phyloP scores from a whole-genome alignment of 78 protist species.

The Chrysochromulina parva region DNA sequence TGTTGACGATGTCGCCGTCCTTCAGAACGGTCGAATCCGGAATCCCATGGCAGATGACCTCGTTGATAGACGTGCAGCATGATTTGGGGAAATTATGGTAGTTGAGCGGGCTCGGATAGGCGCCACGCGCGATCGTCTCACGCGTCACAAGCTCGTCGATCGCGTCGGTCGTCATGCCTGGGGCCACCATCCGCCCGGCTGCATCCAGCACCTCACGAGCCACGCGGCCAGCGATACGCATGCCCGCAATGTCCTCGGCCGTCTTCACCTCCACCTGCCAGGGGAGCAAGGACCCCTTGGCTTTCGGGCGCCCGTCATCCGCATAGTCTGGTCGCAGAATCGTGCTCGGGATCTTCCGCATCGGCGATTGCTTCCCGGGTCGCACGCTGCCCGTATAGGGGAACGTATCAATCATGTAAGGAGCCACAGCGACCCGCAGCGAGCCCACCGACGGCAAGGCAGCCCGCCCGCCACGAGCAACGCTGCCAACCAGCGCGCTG shows the following conservation, averaged over 20 bases:
- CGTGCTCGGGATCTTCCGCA: slow-evolving; percentile 47
- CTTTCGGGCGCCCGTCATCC: slow-evolving; percentile 25
- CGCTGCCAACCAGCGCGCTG: no score
- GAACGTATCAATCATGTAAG: background rate
- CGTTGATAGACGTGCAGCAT: slow-evolving; percentile 50
- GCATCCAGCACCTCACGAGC: slow-evolving; percentile 69
- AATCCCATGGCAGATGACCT: slow-evolving; percentile 95
- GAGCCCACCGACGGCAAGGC: no score
- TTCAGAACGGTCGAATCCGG: slow-evolving; percentile 82
- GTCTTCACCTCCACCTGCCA: slow-evolving; percentile 14
- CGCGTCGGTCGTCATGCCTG: slow-evolving; percentile 48
- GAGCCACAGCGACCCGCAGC: no score
- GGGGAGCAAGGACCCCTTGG: background rate
- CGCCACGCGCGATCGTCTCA: slow-evolving; percentile 73
- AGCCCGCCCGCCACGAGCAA: no score
- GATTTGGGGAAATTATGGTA: slow-evolving; percentile 51
- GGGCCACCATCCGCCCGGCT: slow-evolving; percentile 69
- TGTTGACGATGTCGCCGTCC: slow-evolving; percentile 91
- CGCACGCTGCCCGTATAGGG: slow-evolving; percentile 41
- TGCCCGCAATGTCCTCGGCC: slow-evolving; percentile 27
- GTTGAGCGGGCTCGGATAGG: slow-evolving; percentile 96
- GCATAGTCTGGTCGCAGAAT: slow-evolving; percentile 63
- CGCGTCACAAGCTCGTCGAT: slow-evolving; percentile 68
- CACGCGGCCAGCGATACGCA: slow-evolving; percentile 11
- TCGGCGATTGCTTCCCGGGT: slow-evolving; percentile 14